Base-by-base conservation (phyloP, 202 grass and related monocot species). In the Schoenoplectus tabernaemontani region DNA sequence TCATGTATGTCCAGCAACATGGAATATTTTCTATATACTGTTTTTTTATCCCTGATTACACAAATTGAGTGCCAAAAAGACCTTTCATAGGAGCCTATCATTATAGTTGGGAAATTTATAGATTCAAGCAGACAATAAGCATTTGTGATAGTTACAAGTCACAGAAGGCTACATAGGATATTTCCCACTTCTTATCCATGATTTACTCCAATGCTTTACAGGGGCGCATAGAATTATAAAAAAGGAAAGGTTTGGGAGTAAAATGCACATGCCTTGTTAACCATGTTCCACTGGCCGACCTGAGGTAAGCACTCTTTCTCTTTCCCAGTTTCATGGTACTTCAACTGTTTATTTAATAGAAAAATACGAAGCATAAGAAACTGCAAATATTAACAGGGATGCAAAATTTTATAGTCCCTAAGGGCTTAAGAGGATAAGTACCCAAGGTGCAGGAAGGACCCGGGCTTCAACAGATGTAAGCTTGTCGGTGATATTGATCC, bases 271-370 rank as follows among this genome's bases (percentile, higher is more conserved):
- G 90, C 96, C 96, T 99, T 99, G 76, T 99, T 99, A 83, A 99
- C 87, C 96, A 99, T 99, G 84, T 99, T 99, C 96, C 96, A 99
- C 82, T 99, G 96, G 66, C 96, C 96, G 87, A 99, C 90, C 67
- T 99, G 96, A 75, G 96, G 96, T 60, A 99, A 83, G 38, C 96
- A 99, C 84, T 99, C 92, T 77, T 99, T 99, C 84, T 99, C 96
- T 86, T 99, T 99, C 53, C 96, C 96, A 82, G 83, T 75, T 76
- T 99, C 96, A 83, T 96, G 85, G 81, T 99, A 99, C 73, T 99
- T 99, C 33, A 99, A 82, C 96, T 99, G 62, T 53, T 74, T 24
- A 9, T 56, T 54, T 36, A 57, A 76, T 57, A 56, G 48, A 76
- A 53, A 47, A 76, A 71, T 46, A 44, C 5, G 28, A 28, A 15